Evolutionary conservation across 1,284 basidiomycete species (phyloP).

Genomic region (Ceratobasidium sp.): DNA sequence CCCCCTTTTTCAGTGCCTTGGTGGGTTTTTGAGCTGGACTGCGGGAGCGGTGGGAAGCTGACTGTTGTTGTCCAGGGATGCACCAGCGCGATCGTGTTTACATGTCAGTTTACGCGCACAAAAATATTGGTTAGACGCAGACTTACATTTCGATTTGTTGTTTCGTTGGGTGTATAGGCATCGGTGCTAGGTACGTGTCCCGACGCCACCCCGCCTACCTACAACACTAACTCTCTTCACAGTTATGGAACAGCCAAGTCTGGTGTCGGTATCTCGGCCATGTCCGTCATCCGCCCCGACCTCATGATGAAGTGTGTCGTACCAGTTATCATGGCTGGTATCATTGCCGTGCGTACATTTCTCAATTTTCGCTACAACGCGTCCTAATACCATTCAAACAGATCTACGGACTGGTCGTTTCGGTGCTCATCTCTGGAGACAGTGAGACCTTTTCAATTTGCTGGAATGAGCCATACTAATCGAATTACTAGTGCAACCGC

Average conservation of each 20-base stretch:
- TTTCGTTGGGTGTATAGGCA: conserved; percentile 55
- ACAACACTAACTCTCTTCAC: conserved; percentile 45
- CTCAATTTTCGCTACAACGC: conserved; percentile 1
- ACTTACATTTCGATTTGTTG: background rate
- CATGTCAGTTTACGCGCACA: conserved; percentile 67
- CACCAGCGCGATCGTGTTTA: conserved; percentile 95
- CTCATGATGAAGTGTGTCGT: conserved; percentile 95
- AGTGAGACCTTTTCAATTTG: conserved; percentile 56
- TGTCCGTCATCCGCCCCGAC: conserved; percentile 94
- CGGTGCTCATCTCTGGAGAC: conserved; percentile 80
- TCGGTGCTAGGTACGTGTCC: conserved; percentile 67
- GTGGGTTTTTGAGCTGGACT: conserved; percentile 56
- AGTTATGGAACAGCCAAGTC: conserved; percentile 94
- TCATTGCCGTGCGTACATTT: conserved; percentile 77
- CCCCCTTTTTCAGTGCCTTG: conserved; percentile 97
- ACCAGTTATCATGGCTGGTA: conserved; percentile 99
- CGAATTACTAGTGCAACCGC: conserved; percentile 34
- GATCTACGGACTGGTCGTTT: conserved; percentile 89
- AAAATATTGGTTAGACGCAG: background rate
- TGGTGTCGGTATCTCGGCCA: conserved; percentile 97
- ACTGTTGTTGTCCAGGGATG: conserved; percentile 68
- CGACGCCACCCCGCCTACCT: background rate
- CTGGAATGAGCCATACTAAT: background rate
- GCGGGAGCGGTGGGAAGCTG: background rate
- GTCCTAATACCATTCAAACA: conserved; percentile 37